Evolutionary conservation across 2,329 filamentous ascomycete genomes (phyloP), one percentile per base, ranked within the genome.

Genomic region (Stagonosporopsis chrysanthemi): DNA sequence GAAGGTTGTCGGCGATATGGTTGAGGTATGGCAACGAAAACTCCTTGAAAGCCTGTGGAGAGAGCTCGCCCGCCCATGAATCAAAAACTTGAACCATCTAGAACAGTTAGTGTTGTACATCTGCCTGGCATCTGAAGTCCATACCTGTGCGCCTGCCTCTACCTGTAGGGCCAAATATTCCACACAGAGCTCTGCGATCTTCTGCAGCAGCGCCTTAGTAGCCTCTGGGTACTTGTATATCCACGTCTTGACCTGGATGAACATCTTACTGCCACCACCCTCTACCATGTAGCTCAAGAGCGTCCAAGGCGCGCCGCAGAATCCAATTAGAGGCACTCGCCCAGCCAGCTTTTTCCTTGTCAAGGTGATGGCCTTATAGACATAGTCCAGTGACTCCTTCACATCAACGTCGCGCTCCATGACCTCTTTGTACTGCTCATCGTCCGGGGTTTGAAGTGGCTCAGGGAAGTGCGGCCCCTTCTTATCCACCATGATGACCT

Each of bases 261-360:
- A 98, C 73, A 98, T 83, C 82, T 98, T 98, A 67, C 90, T 96
- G 40, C 95, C 95, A 44, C 95, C 95, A 15, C 95, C 95, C 79
- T 99, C 95, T 17, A 98, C 92, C 95, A 99, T 99, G 81, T 99
- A 99, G 81, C 94, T 97, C 72, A 99, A 85, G 58, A 99, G 79
- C 2, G 95, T 99, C 92, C 95, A 99, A 0, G 95, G 95, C 7
- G 95, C 93, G 52, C 95, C 95, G 70, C 93, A 97, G 81, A 99
- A 99, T 33, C 95, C 95, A 74, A 97, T 96, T 64, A 99, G 80
- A 6, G 95, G 95, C 29, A 99, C 95, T 42, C 92, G 84, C 0
- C 95, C 95, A 44, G 88, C 84, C 49, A 99, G 80, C 82, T 97
- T 97, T 75, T 91, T 84, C 66, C 95, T 84, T 24, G 95, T 98